A percentile compares a stretch with the other conserved stretches of the same genome.
Evolutionary conservation across 1,139 yeast genomes (phyloP).

Genomic region (Kodamaea anthophila): DNA sequence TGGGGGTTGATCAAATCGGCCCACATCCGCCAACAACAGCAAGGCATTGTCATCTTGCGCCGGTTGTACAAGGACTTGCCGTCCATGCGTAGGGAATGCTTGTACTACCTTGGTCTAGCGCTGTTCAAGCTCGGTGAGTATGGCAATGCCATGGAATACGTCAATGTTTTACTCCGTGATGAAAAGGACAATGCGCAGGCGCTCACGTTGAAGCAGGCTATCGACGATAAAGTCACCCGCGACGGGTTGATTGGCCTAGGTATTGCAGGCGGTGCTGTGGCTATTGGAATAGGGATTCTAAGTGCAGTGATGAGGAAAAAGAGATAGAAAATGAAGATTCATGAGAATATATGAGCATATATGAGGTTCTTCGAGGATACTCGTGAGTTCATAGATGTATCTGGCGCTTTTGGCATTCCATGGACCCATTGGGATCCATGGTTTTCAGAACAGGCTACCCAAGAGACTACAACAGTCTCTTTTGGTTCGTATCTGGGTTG

Average conservation of each 20-base stretch:
- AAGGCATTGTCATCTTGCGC: conserved; percentile 73
- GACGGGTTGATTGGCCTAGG: conserved; percentile 90
- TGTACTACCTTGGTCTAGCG: conserved; percentile 84
- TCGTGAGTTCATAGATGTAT: too few species aligned
- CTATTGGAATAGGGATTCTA: conserved; percentile 66
- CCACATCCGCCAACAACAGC: conserved; percentile 55
- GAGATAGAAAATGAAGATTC: conserved; percentile 14
- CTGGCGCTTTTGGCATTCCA: too few species aligned
- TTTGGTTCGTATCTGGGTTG: too few species aligned
- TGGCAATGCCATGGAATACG: conserved; percentile 76
- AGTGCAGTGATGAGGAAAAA: conserved; percentile 50
- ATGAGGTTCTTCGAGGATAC: too few species aligned
- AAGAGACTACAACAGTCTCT: too few species aligned
- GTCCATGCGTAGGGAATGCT: conserved; percentile 78
- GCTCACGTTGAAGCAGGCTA: conserved; percentile 58
- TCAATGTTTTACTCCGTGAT: conserved; percentile 65
- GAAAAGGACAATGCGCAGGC: conserved; percentile 89
- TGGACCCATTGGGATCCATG: too few species aligned
- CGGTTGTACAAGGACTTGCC: conserved; percentile 75
- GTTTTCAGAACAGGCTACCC: too few species aligned
- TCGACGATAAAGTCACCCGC: conserved; percentile 78
- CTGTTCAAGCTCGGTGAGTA: conserved; percentile 86
- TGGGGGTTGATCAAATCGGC: conserved; percentile 88
- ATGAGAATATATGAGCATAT: too few species aligned
- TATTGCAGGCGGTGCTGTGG: conserved; percentile 76